These are phyloP conservation scores for Irpex lacteus DNA, from an alignment of 1,284 basidiomycete genomes.

Conservation along the genomic window DNA sequence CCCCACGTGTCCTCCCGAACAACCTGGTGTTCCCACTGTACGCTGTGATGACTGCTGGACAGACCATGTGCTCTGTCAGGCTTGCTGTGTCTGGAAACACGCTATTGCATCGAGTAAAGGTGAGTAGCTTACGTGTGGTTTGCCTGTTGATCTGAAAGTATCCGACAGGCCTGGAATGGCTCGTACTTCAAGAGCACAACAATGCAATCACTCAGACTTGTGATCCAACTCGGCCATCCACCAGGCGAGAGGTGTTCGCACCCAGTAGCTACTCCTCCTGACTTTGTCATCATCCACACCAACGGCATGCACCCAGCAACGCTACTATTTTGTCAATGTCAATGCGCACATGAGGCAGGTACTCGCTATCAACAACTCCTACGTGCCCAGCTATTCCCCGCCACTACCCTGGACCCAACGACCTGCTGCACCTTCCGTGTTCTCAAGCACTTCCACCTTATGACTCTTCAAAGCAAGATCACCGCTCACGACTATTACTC, in stretches of 20 bases:
- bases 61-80: not conserved
- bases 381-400: conserved; percentile 8
- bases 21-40: not conserved
- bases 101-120: conserved; percentile 15
- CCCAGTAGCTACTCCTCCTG: not conserved
- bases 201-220: not conserved
- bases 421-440: conserved; percentile 8
- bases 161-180: too few species aligned
- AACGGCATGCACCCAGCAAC: conserved; percentile 10
- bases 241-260: not conserved
- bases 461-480: conserved; percentile 11
- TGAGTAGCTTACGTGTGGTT: too few species aligned
- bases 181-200: not conserved
- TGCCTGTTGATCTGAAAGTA: too few species aligned
- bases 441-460: conserved; percentile 9
- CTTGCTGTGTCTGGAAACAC: conserved; percentile 7
- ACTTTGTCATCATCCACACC: conserved; percentile 7
- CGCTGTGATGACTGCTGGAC: conserved; percentile 15
- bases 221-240: conserved; percentile 11
- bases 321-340: conserved; percentile 9
- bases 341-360: conserved; percentile 1
- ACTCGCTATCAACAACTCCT: too few species aligned
- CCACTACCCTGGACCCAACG: conserved; percentile 2
- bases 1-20: not conserved
- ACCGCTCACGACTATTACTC: conserved; percentile 12